Evolutionary conservation across 345 rosid genomes (phyloP).

Genomic region (Balakata baccata): DNA sequence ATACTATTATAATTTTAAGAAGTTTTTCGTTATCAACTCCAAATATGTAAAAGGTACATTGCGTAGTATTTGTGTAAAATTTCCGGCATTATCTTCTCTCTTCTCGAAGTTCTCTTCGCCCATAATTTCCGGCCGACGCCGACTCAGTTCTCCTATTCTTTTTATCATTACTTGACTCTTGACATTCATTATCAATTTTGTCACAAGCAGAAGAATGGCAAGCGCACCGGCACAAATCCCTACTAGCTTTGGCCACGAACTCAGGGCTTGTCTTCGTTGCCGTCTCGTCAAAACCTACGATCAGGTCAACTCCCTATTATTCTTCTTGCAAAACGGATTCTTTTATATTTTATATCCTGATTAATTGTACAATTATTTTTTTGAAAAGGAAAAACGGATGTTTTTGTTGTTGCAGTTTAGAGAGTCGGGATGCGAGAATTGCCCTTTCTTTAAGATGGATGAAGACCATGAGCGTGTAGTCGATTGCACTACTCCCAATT

Average conservation of each 20-base stretch:
- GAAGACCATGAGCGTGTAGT: constrained; percentile 78
- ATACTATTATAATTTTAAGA: too few relatives aligned
- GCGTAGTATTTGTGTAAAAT: too few relatives aligned
- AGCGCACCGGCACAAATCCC: constrained; percentile 78
- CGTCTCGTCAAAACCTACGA: constrained; percentile 89
- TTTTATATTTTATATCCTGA: not conserved
- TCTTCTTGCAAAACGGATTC: not conserved
- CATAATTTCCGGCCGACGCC: too few relatives aligned
- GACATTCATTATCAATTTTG: not conserved
- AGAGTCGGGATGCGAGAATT: constrained; percentile 86
- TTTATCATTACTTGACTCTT: too few relatives aligned
- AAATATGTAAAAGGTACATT: too few relatives aligned
- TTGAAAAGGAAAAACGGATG: not conserved
- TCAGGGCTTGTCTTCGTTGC: constrained; percentile 83
- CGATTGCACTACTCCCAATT: constrained; percentile 83
- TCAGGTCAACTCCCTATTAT: constrained; percentile 40
- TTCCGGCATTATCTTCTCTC: too few relatives aligned
- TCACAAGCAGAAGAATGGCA: constrained; percentile 33
- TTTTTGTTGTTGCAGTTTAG: constrained; percentile 39
- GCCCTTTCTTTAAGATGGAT: constrained; percentile 82
- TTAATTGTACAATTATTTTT: not conserved
- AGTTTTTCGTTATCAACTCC: too few relatives aligned
- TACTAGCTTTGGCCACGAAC: constrained; percentile 87
- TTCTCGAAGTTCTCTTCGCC: too few relatives aligned
- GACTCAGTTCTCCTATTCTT: too few relatives aligned